These are phyloP conservation scores for Macroventuria anomochaeta DNA, from an alignment of 2,329 filamentous ascomycete species.

Conservation along the genomic window DNA sequence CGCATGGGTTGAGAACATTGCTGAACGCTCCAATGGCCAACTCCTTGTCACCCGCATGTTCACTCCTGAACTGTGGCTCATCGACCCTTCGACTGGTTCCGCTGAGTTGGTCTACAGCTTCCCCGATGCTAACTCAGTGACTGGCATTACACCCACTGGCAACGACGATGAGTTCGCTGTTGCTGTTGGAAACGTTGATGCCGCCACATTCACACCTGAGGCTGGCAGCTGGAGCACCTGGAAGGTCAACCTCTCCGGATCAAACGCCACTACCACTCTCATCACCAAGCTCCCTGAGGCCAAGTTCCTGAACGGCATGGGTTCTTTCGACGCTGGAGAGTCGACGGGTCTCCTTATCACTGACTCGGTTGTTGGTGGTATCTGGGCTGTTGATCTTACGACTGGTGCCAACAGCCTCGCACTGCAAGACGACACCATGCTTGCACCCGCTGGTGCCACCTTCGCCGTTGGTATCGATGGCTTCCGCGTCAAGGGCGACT, in stretches of 20 bases:
- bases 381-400: constrained; percentile 13
- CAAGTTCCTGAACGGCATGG: constrained; percentile 18
- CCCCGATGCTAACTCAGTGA: constrained; percentile 13
- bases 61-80: constrained; percentile 19
- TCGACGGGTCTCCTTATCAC: constrained; percentile 17
- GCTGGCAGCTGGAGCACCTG: constrained; percentile 18
- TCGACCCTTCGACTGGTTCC: constrained; percentile 12
- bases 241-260: constrained; percentile 9
- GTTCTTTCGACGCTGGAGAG: constrained; percentile 4
- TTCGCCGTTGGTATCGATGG: constrained; percentile 18
- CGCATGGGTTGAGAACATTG: constrained; percentile 19
- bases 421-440: constrained; percentile 15
- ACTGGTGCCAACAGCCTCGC: constrained; percentile 15
- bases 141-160: constrained; percentile 16
- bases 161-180: constrained; percentile 18
- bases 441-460: constrained; percentile 11
- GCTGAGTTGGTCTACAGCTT: constrained; percentile 14
- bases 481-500: constrained; percentile 15
- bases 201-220: constrained; percentile 14
- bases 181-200: constrained; percentile 17
- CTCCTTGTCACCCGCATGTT: constrained; percentile 18
- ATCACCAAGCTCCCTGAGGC: constrained; percentile 15
- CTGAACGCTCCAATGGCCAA: constrained; percentile 16
- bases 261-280: constrained; percentile 6
- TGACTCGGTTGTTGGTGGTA: constrained; percentile 15